Evolutionary conservation across 2,329 filamentous ascomycete genomes (phyloP).

Genomic region (Rutstroemia sp.): DNA sequence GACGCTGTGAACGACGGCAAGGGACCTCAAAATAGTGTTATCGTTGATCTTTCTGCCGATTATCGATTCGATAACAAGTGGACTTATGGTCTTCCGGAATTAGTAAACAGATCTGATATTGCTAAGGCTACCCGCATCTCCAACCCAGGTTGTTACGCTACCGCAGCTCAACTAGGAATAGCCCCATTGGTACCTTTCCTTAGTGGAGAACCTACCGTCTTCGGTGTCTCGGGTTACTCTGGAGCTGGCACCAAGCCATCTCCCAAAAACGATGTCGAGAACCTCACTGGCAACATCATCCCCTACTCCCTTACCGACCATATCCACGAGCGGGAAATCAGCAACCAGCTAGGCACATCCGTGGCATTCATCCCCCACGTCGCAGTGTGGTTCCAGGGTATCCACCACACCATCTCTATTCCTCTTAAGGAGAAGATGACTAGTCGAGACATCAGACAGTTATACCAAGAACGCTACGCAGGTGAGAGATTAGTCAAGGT

Average conservation of each 20-base stretch:
- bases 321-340: conserved; percentile 91
- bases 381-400: conserved; percentile 95
- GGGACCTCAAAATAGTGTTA: conserved; percentile 57
- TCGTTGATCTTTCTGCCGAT: conserved; percentile 94
- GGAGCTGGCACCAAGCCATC: conserved; percentile 92
- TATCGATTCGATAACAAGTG: conserved; percentile 81
- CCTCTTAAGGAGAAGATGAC: conserved; percentile 82
- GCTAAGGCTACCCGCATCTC: conserved; percentile 73
- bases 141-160: conserved; percentile 94
- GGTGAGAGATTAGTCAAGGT: conserved; percentile 94
- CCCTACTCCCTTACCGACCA: conserved; percentile 89
- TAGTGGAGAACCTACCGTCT: conserved; percentile 71
- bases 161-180: conserved; percentile 84
- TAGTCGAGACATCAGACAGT: conserved; percentile 82
- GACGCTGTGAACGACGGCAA: conserved; percentile 74
- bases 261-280: conserved; percentile 83
- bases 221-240: conserved; percentile 90
- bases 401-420: conserved; percentile 85
- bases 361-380: conserved; percentile 91
- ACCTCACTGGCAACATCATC: conserved; percentile 80
- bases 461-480: conserved; percentile 94
- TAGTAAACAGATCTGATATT: conserved; percentile 70
- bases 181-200: conserved; percentile 71
- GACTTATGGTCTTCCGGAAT: conserved; percentile 87
- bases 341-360: conserved; percentile 62